Percentiles rank a stretch among this genome's conserved stretches.
Conservation (phyloP, 2,329 filamentous ascomycete species). For the Penicillium fuscoglaucum region DNA sequence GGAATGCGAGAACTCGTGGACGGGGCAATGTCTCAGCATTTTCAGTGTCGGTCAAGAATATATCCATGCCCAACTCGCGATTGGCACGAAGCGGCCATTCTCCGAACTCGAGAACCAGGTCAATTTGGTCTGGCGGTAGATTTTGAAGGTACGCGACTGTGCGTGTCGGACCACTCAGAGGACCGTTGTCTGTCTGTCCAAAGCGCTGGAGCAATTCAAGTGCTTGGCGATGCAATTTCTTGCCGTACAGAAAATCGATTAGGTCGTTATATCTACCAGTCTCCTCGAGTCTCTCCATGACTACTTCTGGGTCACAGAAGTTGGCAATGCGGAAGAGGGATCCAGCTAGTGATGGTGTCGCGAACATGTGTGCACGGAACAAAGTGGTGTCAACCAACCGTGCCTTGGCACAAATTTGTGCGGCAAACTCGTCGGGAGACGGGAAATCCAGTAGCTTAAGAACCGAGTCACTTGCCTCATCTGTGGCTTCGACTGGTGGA, state of each 20-base stretch:
- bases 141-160: conserved; percentile 90
- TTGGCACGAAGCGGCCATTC: conserved; percentile 79
- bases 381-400: conserved; percentile 88
- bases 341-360: conserved; percentile 77
- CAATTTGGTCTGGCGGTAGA: conserved; percentile 80
- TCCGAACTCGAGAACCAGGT: conserved; percentile 86
- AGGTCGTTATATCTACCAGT: conserved; percentile 87
- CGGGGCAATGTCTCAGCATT: conserved; percentile 89
- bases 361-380: conserved; percentile 94
- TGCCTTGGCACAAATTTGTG: conserved; percentile 66
- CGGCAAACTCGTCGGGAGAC: conserved; percentile 64
- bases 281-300: conserved; percentile 88
- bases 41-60: conserved; percentile 90
- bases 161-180: conserved; percentile 75
- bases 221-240: conserved; percentile 85
- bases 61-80: conserved; percentile 78
- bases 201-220: conserved; percentile 80
- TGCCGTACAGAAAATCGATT: conserved; percentile 96
- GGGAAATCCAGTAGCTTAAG: conserved; percentile 49
- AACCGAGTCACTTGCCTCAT: conserved; percentile 48
- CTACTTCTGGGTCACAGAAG: conserved; percentile 93
- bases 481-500: conserved; percentile 34
- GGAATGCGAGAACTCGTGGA: conserved; percentile 70
- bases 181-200: conserved; percentile 57
- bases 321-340: conserved; percentile 94